Base-by-base conservation (phyloP, 805 yeast species). In the Saturnispora diversa region DNA sequence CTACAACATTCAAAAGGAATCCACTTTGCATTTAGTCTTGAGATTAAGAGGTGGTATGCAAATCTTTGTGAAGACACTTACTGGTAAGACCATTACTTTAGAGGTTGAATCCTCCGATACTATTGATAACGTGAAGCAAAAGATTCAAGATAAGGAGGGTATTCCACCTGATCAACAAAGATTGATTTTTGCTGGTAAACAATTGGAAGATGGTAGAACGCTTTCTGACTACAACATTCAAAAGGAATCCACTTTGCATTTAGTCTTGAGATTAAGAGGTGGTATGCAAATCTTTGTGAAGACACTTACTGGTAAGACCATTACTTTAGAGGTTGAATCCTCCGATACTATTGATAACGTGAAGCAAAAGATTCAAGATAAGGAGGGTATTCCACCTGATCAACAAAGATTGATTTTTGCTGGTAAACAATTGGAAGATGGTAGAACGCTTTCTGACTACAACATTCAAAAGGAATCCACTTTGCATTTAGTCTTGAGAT, bases 131-230 rank as follows among this genome's bases (percentile, higher is more conserved):
- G 96, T 88, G 73, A 88, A 86, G 76, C 73, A 92, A 60, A 86
- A 86, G 77, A 86, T 87, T 64, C 95, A 85, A 75, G 96, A 85
- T 75, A 85, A 84, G 73, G 95, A 87, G 68, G 96, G 95, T 62
- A 85, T 86, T 59, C 97, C 97, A 70, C 97, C 97, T 64, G 97
- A 90, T 74, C 97, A 90, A 72, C 97, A 90, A 77, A 86, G 98
- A 77, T 83, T 92, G 65, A 90, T 90, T 80, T 90, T 92, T 66
- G 97, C 97, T 66, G 98, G 98, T 77, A 90, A 90, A 80, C 98
- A 90, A 76, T 84, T 90, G 65, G 97, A 90, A 77, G 97, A 90
- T 64, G 97, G 97, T 67, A 86, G 97, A 80, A 92, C 97, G 56
- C 77, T 90, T 60, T 84, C 95, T 56, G 97, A 90, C 78, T 92